Conservation (phyloP, 176 grass and related monocot species). For the Bothriochloa decipiens region DNA sequence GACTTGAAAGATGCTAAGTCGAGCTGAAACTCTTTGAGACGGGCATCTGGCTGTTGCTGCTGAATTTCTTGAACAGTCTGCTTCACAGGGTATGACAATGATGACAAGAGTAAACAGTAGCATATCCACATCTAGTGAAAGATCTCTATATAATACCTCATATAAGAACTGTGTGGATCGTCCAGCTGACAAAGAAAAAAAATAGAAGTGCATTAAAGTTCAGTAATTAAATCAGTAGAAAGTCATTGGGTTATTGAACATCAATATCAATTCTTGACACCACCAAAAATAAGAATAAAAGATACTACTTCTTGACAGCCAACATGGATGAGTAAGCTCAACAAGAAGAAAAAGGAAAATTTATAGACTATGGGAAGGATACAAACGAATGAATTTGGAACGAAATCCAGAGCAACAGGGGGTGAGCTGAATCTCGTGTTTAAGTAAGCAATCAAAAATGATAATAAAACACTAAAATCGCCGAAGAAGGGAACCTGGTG, state of each 20-base stretch:
- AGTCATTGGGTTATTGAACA: neutral
- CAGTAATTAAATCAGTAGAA: conserved; percentile 24
- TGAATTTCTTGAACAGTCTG: conserved; percentile 71
- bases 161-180: conserved; percentile 49
- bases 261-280: neutral
- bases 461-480: neutral
- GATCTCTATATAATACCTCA: conserved; percentile 54
- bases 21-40: conserved; percentile 63
- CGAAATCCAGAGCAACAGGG: neutral
- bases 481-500: neutral
- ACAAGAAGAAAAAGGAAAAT: neutral
- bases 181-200: conserved; percentile 57
- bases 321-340: conserved; percentile 8
- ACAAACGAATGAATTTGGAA: conserved; percentile 8
- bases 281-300: neutral
- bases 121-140: conserved; percentile 26
- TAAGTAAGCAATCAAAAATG: neutral
- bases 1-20: conserved; percentile 78
- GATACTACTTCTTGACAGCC: neutral
- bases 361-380: neutral
- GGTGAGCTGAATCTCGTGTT: neutral
- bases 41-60: conserved; percentile 50
- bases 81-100: conserved; percentile 16
- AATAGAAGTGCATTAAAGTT: neutral
- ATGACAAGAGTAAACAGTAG: conserved; percentile 11